Evolutionary conservation across 352 stramenopile species (phyloP).

Genomic region (Phytopythium helicoides): DNA sequence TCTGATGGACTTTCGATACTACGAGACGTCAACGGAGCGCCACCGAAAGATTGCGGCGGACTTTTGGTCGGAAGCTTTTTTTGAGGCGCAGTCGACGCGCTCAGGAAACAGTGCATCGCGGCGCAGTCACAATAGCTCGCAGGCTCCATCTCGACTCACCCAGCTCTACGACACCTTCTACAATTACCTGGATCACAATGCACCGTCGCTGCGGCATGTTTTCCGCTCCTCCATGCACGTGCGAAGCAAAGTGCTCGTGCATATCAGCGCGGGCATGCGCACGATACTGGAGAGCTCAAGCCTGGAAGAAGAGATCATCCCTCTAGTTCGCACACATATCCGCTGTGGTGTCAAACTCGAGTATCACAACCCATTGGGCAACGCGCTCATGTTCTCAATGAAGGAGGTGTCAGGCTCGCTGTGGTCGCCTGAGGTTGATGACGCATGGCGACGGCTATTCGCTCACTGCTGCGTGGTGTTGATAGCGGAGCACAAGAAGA

Average conservation of each 20-base stretch:
- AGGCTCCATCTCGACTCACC: slow-evolving; percentile 17
- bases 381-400: slow-evolving; percentile 84
- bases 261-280: slow-evolving; percentile 76
- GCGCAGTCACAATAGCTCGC: slow-evolving; percentile 7
- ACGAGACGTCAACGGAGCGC: slow-evolving; percentile 27
- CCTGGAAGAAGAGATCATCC: slow-evolving; percentile 66
- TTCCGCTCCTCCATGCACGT: slow-evolving; percentile 55
- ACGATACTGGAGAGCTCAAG: slow-evolving; percentile 37
- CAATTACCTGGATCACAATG: slow-evolving; percentile 38
- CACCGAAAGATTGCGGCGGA: slow-evolving; percentile 27
- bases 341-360: slow-evolving; percentile 83
- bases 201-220: slow-evolving; percentile 38
- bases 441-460: slow-evolving; percentile 40
- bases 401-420: slow-evolving; percentile 32
- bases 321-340: slow-evolving; percentile 69
- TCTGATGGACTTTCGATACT: slow-evolving; percentile 35
- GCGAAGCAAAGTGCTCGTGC: slow-evolving; percentile 82
- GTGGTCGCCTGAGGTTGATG: slow-evolving; percentile 39
- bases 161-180: slow-evolving; percentile 52
- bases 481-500: slow-evolving; percentile 19
- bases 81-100: slow-evolving; percentile 18
- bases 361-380: slow-evolving; percentile 87
- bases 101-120: slow-evolving; percentile 8
- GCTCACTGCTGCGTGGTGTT: slow-evolving; percentile 36
- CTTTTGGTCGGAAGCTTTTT: slow-evolving; percentile 42